phyloP scores from a whole-genome alignment of 768 basidiomycete genomes.

The Amanita rubescens region DNA sequence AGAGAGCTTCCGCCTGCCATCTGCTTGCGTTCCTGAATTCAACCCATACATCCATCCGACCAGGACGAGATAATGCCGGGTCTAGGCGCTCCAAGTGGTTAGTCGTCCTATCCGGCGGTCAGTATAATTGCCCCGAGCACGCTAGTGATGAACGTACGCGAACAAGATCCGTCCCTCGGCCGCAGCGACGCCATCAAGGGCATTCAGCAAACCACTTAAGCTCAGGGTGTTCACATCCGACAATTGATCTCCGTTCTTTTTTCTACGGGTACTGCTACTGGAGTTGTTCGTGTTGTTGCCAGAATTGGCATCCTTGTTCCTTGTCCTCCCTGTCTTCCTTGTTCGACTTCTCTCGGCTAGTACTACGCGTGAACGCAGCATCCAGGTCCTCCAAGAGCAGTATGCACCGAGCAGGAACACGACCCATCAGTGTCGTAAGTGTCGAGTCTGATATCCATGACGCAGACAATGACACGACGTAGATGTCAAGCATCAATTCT shows the following conservation, averaged over 20 bases:
- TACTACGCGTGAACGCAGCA: slow-evolving; percentile 78
- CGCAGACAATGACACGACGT: slow-evolving; percentile 80
- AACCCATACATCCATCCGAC: slow-evolving; percentile 89
- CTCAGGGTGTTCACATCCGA: slow-evolving; percentile 78
- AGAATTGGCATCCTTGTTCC: slow-evolving; percentile 16
- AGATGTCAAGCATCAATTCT: slow-evolving; percentile 85
- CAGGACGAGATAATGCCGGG: slow-evolving; percentile 85
- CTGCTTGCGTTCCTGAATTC: slow-evolving; percentile 84
- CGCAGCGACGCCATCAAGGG: slow-evolving; percentile 80
- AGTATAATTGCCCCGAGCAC: neutral
- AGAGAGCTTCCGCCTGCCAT: slow-evolving; percentile 80
- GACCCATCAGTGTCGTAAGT: slow-evolving; percentile 78
- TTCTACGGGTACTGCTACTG: slow-evolving; percentile 32
- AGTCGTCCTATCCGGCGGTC: slow-evolving; percentile 49
- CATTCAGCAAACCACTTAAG: slow-evolving; percentile 76
- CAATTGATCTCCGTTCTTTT: slow-evolving; percentile 44
- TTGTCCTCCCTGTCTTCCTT: slow-evolving; percentile 27
- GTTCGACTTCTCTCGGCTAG: slow-evolving; percentile 50
- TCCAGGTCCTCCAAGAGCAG: slow-evolving; percentile 88
- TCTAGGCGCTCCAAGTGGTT: slow-evolving; percentile 90
- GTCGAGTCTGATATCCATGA: slow-evolving; percentile 88
- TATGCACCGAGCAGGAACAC: slow-evolving; percentile 79
- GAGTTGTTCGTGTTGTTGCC: neutral
- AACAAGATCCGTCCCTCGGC: slow-evolving; percentile 85
- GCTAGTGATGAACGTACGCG: slow-evolving; percentile 49